These are phyloP conservation scores for Tulasnella sp. DNA, from an alignment of 768 basidiomycete species.

Conservation along the genomic window DNA sequence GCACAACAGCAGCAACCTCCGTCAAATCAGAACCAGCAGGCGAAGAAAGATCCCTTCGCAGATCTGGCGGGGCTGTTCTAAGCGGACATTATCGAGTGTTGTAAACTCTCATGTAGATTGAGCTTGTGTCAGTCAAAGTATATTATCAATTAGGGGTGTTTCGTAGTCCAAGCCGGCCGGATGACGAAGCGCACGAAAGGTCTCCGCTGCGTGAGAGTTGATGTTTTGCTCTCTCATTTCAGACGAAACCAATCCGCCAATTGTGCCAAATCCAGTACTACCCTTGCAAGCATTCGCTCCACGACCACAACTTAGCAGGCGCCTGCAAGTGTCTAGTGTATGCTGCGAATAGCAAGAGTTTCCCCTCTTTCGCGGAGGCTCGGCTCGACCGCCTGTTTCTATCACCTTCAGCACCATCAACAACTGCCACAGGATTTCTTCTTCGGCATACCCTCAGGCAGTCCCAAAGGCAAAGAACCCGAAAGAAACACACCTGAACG, in stretches of 20 bases:
- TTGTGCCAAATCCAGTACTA: neutral
- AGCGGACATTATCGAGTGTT: neutral
- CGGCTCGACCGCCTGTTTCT: neutral
- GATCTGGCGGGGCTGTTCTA: constrained; percentile 70
- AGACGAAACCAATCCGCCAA: neutral
- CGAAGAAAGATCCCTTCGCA: constrained; percentile 66
- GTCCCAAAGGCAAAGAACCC: neutral
- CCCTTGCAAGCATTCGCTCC: neutral
- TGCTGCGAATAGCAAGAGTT: neutral
- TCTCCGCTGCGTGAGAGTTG: neutral
- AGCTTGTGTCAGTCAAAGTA: neutral
- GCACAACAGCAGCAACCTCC: neutral
- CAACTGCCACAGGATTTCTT: neutral
- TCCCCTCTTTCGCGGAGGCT: neutral
- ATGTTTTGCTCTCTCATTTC: neutral
- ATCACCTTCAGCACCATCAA: neutral
- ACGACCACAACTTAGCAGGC: neutral
- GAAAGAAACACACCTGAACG: neutral
- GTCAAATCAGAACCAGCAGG: neutral
- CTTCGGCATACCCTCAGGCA: neutral
- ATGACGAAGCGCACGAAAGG: neutral
- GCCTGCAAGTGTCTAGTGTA: neutral
- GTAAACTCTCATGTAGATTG: neutral
- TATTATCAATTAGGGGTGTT: neutral
- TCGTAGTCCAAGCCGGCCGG: neutral